Base-by-base conservation (phyloP, 2,329 filamentous ascomycete species). In the Colletotrichum abscissum region DNA sequence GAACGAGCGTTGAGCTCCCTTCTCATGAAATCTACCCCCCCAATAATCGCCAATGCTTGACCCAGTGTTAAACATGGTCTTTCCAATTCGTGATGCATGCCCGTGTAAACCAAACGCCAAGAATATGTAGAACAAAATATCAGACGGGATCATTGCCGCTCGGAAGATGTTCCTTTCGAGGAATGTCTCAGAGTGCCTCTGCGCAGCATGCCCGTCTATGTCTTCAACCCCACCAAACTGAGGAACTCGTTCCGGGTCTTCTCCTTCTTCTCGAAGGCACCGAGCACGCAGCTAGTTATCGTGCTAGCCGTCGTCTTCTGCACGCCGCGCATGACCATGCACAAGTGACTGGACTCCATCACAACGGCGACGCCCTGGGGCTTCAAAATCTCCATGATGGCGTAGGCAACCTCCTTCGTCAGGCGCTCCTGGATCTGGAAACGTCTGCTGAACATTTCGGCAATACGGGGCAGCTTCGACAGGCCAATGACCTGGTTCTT, bases 311-410 rank as follows among this genome's bases (percentile, higher is more conserved):
- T 90, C 0, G 95, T 95, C 88, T 99, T 98, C 81, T 98, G 91
- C 11, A 99, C 96, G n/a, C 97, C 97, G 59, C 97, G 91, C 95
- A 98, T 98, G 19, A 98, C 95, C 96, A 98, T 99, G 87, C 97
- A 99, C 59, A 98, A 87, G 84, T 99, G 97, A 79, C 92, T 95
- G 16, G 94, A 97, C 81, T 99, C 97, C 93, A 99, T 98, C 73
- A 99, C 96, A 2, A 99, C 97, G 24, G 94, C 96, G 2, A 99
- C 96, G 59, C 97, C 97, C 80, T 97, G 95, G 2, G 97, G 97
- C 81, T 97, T 93, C 60, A 99, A 88, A 14, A 98, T 92, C 80
- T 98, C 95, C 81, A 95, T 95, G 75, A 99, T 93, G 19, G 97
- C 96, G 75, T 98, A 91, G 24, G 97, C 97, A 16, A 99, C 95